These are phyloP conservation scores for Epichloe typhina DNA, from an alignment of 2,329 filamentous ascomycete species.

Conservation along the genomic window DNA sequence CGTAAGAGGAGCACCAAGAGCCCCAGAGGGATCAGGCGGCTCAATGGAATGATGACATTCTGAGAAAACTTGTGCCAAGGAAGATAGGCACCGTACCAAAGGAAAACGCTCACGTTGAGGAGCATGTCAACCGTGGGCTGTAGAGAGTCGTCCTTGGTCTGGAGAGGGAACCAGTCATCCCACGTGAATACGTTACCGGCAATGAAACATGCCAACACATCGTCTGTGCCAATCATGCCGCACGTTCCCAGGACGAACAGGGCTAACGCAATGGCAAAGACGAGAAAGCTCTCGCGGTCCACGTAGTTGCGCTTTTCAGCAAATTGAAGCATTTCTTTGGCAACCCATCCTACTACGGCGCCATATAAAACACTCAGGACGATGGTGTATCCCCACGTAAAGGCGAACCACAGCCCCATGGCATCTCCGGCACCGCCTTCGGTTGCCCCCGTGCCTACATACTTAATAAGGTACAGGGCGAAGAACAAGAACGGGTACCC, in stretches of 20 bases:
- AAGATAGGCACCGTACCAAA: conserved; percentile 80
- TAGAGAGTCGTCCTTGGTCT: conserved; percentile 82
- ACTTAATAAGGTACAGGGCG: conserved; percentile 72
- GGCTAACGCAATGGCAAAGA: conserved; percentile 74
- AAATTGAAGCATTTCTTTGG: conserved; percentile 72
- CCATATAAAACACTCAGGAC: conserved; percentile 69
- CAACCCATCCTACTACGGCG: conserved; percentile 63
- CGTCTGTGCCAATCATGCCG: conserved; percentile 76
- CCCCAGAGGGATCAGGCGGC: conserved; percentile 59
- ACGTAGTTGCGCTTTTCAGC: conserved; percentile 71
- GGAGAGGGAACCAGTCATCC: conserved; percentile 87
- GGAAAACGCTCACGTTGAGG: conserved; percentile 75
- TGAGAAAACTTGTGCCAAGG: conserved; percentile 61
- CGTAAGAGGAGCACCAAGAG: conserved; percentile 65
- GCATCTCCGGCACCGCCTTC: conserved; percentile 50
- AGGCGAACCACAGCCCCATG: conserved; percentile 70
- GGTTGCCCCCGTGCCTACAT: conserved; percentile 45
- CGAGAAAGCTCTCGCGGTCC: conserved; percentile 75
- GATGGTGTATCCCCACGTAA: conserved; percentile 77
- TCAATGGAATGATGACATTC: conserved; percentile 59
- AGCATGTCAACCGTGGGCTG: conserved; percentile 93
- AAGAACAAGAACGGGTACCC: conserved; percentile 84
- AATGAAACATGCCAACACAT: conserved; percentile 84
- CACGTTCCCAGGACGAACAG: conserved; percentile 81
- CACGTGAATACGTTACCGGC: conserved; percentile 85